Evolutionary conservation across 345 rosid genomes (phyloP).

Genomic region (Dipteronia dyeriana): DNA sequence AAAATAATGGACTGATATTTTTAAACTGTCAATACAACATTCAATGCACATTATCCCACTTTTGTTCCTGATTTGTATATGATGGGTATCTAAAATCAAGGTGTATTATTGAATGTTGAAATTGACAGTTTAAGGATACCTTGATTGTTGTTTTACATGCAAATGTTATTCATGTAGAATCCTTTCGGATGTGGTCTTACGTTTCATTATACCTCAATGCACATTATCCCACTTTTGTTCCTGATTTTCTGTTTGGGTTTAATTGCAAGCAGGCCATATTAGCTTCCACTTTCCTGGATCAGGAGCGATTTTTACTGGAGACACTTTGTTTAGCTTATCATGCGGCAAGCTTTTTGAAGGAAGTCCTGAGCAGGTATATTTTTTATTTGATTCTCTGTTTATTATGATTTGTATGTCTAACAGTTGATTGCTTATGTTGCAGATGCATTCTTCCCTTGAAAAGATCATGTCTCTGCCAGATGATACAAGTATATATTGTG

Average conservation of each 20-base stretch:
- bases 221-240: background rate
- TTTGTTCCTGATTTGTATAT: no score
- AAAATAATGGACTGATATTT: background rate
- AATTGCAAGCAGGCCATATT: constrained; percentile 69
- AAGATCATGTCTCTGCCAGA: constrained; percentile 82
- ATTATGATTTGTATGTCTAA: background rate
- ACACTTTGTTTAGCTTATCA: constrained; percentile 90
- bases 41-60: no score
- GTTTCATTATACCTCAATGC: background rate
- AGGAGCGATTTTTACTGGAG: constrained; percentile 86
- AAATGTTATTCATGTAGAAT: background rate
- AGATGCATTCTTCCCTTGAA: constrained; percentile 85
- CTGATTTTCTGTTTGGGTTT: constrained; percentile 12
- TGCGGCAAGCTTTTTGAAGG: constrained; percentile 98
- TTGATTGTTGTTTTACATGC: background rate
- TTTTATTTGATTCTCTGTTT: constrained; percentile 3
- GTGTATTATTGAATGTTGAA: background rate
- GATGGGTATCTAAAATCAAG: no score
- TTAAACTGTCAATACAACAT: no score
- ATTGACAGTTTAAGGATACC: background rate
- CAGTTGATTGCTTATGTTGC: constrained; percentile 29
- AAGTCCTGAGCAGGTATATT: constrained; percentile 75
- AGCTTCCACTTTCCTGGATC: constrained; percentile 96
- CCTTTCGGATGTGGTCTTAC: background rate
- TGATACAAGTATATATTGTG: constrained; percentile 78